These are phyloP conservation scores for Ustilago vetiveriae DNA, from an alignment of 1,284 basidiomycete species.

Conservation along the genomic window DNA sequence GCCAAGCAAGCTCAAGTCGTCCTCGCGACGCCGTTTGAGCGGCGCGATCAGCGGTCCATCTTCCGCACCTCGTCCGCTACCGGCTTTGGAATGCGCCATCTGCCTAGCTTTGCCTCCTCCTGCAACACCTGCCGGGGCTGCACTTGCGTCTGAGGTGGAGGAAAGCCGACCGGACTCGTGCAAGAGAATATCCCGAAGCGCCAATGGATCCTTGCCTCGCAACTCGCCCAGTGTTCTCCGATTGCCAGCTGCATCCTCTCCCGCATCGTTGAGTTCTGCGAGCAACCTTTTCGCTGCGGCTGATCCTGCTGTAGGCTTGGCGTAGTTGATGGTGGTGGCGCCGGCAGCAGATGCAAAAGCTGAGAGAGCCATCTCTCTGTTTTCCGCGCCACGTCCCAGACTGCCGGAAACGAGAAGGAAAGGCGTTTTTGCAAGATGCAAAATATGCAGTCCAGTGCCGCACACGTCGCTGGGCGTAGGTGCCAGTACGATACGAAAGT, in stretches of 20 bases:
- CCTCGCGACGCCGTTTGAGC: constrained; percentile 39
- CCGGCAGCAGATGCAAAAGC: constrained; percentile 47
- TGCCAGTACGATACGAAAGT: constrained; percentile 48
- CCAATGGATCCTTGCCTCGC: constrained; percentile 46
- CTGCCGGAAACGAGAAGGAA: constrained; percentile 46
- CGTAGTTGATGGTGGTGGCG: constrained; percentile 36
- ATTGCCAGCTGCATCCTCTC: constrained; percentile 26
- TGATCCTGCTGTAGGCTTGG: constrained; percentile 24
- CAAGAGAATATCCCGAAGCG: constrained; percentile 44
- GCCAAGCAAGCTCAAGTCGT: constrained; percentile 25
- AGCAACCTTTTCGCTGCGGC: constrained; percentile 23
- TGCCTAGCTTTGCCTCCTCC: constrained; percentile 49
- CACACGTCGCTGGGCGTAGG: constrained; percentile 42
- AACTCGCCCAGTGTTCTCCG: constrained; percentile 42
- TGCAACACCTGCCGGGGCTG: constrained; percentile 31
- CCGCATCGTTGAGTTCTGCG: constrained; percentile 25
- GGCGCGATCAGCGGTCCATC: constrained; percentile 50
- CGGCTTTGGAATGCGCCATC: constrained; percentile 29
- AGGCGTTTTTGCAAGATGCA: constrained; percentile 43
- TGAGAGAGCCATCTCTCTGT: constrained; percentile 37
- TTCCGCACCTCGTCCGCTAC: constrained; percentile 31
- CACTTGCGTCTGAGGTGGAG: constrained; percentile 19
- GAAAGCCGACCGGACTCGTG: constrained; percentile 30
- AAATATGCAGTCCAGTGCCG: constrained; percentile 40
- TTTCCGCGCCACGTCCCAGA: constrained; percentile 39